Conservation (phyloP, 768 basidiomycete genomes). For the Neoboletus magnificus region DNA sequence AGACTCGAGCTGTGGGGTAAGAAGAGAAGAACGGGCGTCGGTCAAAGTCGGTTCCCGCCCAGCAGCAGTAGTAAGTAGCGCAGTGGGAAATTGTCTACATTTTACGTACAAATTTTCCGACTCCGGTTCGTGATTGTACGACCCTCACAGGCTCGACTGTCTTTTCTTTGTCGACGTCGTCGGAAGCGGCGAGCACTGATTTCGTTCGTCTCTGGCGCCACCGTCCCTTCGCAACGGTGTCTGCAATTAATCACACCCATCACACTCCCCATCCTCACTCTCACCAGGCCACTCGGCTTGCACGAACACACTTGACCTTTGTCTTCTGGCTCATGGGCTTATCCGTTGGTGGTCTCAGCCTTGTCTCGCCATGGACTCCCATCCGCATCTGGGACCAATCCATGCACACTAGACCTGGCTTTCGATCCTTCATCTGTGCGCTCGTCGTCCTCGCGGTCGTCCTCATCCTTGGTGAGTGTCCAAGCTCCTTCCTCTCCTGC, state of each 20-base stretch:
- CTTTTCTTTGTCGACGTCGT: conserved; percentile 18
- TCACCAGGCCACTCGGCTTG: conserved; percentile 33
- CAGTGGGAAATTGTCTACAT: conserved; percentile 16
- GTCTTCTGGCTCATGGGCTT: conserved; percentile 61
- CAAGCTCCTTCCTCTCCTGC: background rate
- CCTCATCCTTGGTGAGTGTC: conserved; percentile 65
- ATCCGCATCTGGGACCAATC: conserved; percentile 48
- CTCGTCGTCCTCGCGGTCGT: conserved; percentile 66
- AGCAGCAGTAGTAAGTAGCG: no score
- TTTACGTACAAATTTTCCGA: conserved; percentile 26
- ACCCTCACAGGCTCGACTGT: background rate
- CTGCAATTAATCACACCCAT: conserved; percentile 29
- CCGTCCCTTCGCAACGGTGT: conserved; percentile 41
- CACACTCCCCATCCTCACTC: conserved; percentile 29
- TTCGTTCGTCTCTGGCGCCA: conserved; percentile 6
- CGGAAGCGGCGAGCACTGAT: conserved; percentile 12
- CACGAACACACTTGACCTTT: conserved; percentile 41
- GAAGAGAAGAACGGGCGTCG: background rate
- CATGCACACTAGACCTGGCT: conserved; percentile 55
- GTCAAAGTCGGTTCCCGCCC: no score
- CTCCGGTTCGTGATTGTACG: conserved; percentile 22
- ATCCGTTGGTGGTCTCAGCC: conserved; percentile 58
- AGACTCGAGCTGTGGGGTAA: background rate
- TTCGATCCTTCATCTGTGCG: conserved; percentile 68
- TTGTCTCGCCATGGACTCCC: conserved; percentile 57